Evolutionary conservation across 2,329 filamentous ascomycete species (phyloP).

Genomic region (Clonostachys byssicola): DNA sequence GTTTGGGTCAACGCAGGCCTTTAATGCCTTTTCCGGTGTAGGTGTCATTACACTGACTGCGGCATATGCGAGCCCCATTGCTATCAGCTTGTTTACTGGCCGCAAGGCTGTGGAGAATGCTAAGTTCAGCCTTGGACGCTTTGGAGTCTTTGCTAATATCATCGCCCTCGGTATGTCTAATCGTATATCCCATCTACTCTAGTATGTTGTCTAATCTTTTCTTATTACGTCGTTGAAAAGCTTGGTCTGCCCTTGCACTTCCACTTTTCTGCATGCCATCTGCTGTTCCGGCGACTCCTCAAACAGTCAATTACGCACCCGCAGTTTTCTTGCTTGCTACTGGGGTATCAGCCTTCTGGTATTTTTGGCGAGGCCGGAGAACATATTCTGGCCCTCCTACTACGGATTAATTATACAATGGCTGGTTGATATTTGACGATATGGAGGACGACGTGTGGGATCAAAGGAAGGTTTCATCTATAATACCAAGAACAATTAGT

Average conservation of each 20-base stretch:
- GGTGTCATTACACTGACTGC: slow-evolving; percentile 66
- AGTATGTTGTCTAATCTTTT: not conserved
- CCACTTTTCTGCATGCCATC: slow-evolving; percentile 73
- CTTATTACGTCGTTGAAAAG: slow-evolving; percentile 19
- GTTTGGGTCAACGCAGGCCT: slow-evolving; percentile 65
- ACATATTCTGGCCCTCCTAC: slow-evolving; percentile 56
- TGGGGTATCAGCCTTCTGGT: slow-evolving; percentile 58
- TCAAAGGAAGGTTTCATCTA: too few relatives aligned
- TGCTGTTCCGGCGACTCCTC: slow-evolving; percentile 48
- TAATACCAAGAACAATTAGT: too few relatives aligned
- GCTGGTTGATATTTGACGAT: too few relatives aligned
- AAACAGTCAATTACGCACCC: slow-evolving; percentile 67
- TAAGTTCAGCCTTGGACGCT: slow-evolving; percentile 55
- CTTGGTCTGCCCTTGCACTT: slow-evolving; percentile 63
- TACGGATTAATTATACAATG: too few relatives aligned
- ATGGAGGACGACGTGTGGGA: too few relatives aligned
- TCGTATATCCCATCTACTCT: slow-evolving; percentile 12
- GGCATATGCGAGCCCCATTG: slow-evolving; percentile 65
- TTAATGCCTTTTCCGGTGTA: slow-evolving; percentile 66
- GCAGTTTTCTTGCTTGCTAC: slow-evolving; percentile 68
- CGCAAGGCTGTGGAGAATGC: slow-evolving; percentile 53
- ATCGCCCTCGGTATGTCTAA: slow-evolving; percentile 48
- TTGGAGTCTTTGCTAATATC: slow-evolving; percentile 59
- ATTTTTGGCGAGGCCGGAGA: slow-evolving; percentile 63
- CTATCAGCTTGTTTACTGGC: slow-evolving; percentile 55